phyloP scores from a whole-genome alignment of 257 asterid genomes.

The Salvia miltiorrhiza region DNA sequence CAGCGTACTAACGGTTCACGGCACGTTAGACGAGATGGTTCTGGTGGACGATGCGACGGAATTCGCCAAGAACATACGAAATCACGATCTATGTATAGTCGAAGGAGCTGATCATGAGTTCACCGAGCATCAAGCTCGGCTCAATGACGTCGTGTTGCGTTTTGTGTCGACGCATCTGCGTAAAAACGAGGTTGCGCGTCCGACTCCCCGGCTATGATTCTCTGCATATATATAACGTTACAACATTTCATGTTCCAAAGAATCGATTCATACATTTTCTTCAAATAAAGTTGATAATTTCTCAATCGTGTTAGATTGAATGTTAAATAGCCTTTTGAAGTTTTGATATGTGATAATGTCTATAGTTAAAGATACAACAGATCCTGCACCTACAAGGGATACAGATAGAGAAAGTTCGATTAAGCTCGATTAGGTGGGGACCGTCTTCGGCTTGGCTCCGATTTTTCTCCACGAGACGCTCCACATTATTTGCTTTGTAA shows the following conservation, averaged over 20 bases:
- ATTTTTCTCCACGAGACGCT: conserved; percentile 88
- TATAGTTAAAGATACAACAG: conserved; percentile 2
- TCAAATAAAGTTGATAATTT: not conserved
- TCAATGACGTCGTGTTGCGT: conserved; percentile 49
- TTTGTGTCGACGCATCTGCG: conserved; percentile 45
- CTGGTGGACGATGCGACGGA: conserved; percentile 70
- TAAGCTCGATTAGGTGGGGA: conserved; percentile 67
- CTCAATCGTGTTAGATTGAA: not conserved
- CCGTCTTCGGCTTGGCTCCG: conserved; percentile 73
- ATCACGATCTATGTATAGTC: conserved; percentile 53
- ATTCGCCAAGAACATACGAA: conserved; percentile 43
- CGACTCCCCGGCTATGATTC: conserved; percentile 33
- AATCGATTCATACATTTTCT: not conserved
- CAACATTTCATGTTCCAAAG: not conserved
- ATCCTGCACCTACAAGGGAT: not conserved
- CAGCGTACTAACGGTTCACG: conserved; percentile 78
- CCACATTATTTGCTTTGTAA: conserved; percentile 96
- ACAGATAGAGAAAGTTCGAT: conserved; percentile 1
- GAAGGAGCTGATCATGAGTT: conserved; percentile 88
- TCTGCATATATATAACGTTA: not conserved
- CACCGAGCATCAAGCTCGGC: conserved; percentile 51
- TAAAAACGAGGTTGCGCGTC: too few relatives aligned
- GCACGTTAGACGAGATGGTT: conserved; percentile 68
- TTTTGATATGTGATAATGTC: not conserved
- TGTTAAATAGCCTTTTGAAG: not conserved